Percentiles rank a stretch among this genome's conserved stretches.
These are phyloP conservation scores for Cladosporium sp. DNA, from an alignment of 2,329 filamentous ascomycete genomes.

Conservation along the genomic window DNA sequence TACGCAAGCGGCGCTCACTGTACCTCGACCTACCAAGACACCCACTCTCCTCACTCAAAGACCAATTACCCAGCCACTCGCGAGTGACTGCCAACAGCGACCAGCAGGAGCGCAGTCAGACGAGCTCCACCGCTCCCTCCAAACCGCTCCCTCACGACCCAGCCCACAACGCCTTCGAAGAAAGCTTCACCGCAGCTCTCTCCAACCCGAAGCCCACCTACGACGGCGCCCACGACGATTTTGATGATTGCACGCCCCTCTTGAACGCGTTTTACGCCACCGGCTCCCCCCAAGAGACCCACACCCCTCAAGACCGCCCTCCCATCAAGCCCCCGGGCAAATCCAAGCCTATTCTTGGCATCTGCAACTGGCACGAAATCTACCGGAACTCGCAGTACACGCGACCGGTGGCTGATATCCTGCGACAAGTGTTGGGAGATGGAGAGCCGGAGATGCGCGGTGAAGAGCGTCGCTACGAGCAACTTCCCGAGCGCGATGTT, in stretches of 20 bases:
- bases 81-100: too few relatives aligned
- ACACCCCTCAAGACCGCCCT: too few relatives aligned
- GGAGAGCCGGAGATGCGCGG: neutral
- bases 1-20: neutral
- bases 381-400: constrained; percentile 20
- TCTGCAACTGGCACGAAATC: constrained; percentile 16
- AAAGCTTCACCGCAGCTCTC: constrained; percentile 5
- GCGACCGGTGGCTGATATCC: constrained; percentile 17
- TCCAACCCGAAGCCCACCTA: neutral
- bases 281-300: neutral
- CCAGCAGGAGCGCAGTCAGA: too few relatives aligned
- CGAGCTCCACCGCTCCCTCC: too few relatives aligned
- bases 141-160: neutral
- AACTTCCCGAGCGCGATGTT: too few relatives aligned
- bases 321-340: constrained; percentile 8
- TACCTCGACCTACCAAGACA: neutral
- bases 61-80: neutral
- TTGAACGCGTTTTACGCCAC: neutral
- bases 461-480: too few relatives aligned
- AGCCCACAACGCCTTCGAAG: constrained; percentile 5
- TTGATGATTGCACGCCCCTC: neutral
- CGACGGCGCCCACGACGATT: neutral
- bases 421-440: constrained; percentile 20
- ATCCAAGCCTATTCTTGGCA: constrained; percentile 12
- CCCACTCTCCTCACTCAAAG: neutral